Base-by-base conservation (phyloP, 768 basidiomycete species). In the Russula sp. region DNA sequence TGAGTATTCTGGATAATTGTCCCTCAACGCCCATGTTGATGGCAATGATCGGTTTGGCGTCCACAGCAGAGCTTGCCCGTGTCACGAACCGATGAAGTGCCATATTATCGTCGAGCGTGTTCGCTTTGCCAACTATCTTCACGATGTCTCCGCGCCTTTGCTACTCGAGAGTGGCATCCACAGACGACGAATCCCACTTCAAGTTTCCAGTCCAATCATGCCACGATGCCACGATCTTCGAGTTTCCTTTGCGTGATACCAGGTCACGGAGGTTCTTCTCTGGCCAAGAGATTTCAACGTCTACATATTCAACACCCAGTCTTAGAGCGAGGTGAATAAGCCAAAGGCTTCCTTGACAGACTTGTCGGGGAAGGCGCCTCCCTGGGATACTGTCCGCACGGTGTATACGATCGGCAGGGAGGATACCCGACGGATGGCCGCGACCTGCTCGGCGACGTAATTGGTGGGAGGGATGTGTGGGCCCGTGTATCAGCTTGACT, bases 21-120 rank as follows among this genome's bases (percentile, higher is more conserved):
- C 97, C 97, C 54, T 85, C 83, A 20, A 80, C 71, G 20, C 94
- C 93, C 87, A 96, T 95, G 76, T 98, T 98, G 78, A 98, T 89
- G 5, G 94, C 93, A 62, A 99, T 86, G 71, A 98, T 80, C 2
- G 94, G 96, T 72, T 92, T 96, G 14, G 84, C 75, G 16, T 77
- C 74, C 1, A 80, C 77, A 32, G 76, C 74, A 59, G 72, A 72
- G 26, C 73, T 76, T 34, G 75, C 76, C 51, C 79, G 78, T 18
- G 80, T 72, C 48, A 85, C 86, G 72, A 98, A 99, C 11, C 82
- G 74, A 59, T 86, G 83, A 60, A 98, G 80, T 1, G 82, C 78
- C 67, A 94, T 83, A 76, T 98, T 98, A 72, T 95, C 93, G 66
- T 83, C 78, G 22, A 92, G 69, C 5, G 76, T 75, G 60, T 80